Conservation (phyloP, 2,329 filamentous ascomycete genomes). For the Pyrenophora graminea region DNA sequence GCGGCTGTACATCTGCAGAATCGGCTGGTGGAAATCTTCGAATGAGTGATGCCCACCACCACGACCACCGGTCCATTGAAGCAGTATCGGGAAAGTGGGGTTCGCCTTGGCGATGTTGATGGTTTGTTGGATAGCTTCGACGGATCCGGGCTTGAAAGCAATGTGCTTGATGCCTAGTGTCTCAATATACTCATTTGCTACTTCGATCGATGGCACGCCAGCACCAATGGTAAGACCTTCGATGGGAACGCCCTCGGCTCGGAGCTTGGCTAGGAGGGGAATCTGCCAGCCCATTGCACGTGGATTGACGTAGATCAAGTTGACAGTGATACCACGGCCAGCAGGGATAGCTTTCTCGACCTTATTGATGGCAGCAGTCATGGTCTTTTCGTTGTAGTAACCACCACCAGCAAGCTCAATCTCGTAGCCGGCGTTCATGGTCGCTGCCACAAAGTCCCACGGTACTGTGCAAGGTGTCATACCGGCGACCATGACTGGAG, state of each 20-base stretch:
- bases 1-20: conserved; percentile 52
- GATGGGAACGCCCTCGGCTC: conserved; percentile 53
- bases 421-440: conserved; percentile 58
- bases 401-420: conserved; percentile 57
- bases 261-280: conserved; percentile 54
- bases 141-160: conserved; percentile 54
- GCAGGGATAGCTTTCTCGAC: conserved; percentile 51
- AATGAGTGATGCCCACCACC: conserved; percentile 57
- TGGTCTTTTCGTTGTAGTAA: conserved; percentile 52
- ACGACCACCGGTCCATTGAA: conserved; percentile 57
- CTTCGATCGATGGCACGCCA: conserved; percentile 54
- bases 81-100: conserved; percentile 51
- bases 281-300: conserved; percentile 60
- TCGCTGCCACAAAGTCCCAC: conserved; percentile 58
- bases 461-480: conserved; percentile 56
- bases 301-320: conserved; percentile 60
- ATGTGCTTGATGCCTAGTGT: conserved; percentile 62
- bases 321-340: conserved; percentile 58
- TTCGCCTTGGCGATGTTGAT: conserved; percentile 55
- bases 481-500: conserved; percentile 54
- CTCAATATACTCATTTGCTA: conserved; percentile 55
- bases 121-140: conserved; percentile 51
- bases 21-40: conserved; percentile 57
- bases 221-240: conserved; percentile 55
- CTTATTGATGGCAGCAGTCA: conserved; percentile 53